Percentiles rank a stretch among this genome's conserved stretches.
phyloP scores from a whole-genome alignment of 768 basidiomycete species.

The Boletus rubroflammeus region DNA sequence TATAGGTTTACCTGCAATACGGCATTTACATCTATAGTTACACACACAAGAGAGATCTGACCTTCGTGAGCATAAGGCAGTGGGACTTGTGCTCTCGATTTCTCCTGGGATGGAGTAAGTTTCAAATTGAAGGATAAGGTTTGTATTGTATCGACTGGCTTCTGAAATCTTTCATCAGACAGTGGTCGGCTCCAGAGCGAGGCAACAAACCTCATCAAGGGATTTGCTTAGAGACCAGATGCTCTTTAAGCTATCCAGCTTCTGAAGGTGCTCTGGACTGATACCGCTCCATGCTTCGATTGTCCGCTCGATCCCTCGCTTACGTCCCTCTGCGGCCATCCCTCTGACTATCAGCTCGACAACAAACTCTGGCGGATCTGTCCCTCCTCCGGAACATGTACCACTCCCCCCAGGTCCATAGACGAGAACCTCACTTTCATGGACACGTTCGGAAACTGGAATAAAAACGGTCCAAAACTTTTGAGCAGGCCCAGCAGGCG shows the following conservation, averaged over 20 bases:
- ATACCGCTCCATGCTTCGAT: slow-evolving; percentile 59
- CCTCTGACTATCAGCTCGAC: slow-evolving; percentile 59
- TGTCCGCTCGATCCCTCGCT: slow-evolving; percentile 54
- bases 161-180: slow-evolving; percentile 21
- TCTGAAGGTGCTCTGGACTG: slow-evolving; percentile 44
- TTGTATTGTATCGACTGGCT: slow-evolving; percentile 56
- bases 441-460: slow-evolving; percentile 57
- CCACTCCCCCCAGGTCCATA: slow-evolving; percentile 56
- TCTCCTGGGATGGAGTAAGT: slow-evolving; percentile 78
- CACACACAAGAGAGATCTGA: slow-evolving; percentile 20
- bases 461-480: slow-evolving; percentile 83
- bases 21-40: not conserved
- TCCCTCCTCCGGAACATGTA: slow-evolving; percentile 33
- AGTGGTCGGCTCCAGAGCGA: not conserved
- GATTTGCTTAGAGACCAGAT: slow-evolving; percentile 40
- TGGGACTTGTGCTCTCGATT: slow-evolving; percentile 76
- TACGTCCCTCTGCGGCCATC: slow-evolving; percentile 40
- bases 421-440: slow-evolving; percentile 59
- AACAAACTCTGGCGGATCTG: slow-evolving; percentile 45
- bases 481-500: slow-evolving; percentile 52
- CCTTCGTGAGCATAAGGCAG: slow-evolving; percentile 91
- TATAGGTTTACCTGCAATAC: slow-evolving; percentile 33
- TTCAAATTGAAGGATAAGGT: slow-evolving; percentile 84
- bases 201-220: slow-evolving; percentile 30
- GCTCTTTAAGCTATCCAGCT: slow-evolving; percentile 50